Evolutionary conservation across 2,329 filamentous ascomycete genomes (phyloP).

Genomic region (Talaromyces sp.): DNA sequence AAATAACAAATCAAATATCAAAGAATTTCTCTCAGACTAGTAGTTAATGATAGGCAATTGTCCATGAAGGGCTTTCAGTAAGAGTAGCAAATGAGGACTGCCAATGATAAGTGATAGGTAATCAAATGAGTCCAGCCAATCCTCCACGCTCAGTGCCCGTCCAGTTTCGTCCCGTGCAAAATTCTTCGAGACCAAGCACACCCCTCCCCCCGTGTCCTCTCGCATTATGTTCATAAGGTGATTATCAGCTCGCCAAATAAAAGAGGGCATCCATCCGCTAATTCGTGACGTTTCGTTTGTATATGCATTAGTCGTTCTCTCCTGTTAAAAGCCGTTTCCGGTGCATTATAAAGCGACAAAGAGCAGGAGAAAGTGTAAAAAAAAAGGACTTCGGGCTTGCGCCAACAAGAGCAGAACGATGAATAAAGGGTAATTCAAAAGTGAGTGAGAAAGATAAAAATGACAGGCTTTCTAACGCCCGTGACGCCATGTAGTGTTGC

Average conservation of each 20-base stretch:
- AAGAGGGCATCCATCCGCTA: not conserved
- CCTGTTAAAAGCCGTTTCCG: not conserved
- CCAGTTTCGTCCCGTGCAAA: not conserved
- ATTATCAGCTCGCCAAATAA: not conserved
- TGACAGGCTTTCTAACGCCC: not conserved
- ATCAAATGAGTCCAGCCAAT: not conserved
- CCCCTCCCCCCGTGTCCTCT: not conserved
- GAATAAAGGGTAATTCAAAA: not conserved
- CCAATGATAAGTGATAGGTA: not conserved
- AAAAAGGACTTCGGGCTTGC: not conserved
- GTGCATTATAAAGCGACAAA: not conserved
- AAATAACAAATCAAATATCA: not conserved
- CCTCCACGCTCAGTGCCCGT: not conserved
- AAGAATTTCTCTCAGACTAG: not conserved
- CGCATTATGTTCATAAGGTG: conserved; percentile 1
- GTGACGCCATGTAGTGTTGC: not conserved
- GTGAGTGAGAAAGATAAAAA: not conserved
- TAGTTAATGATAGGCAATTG: not conserved
- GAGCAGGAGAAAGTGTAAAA: not conserved
- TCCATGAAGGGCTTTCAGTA: not conserved
- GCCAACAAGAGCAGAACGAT: not conserved
- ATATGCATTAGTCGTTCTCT: not conserved
- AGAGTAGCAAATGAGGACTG: not conserved
- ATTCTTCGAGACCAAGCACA: not conserved
- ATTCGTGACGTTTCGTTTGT: not conserved